Conservation (phyloP, 2,329 filamentous ascomycete species). For the Diaporthe sp. region DNA sequence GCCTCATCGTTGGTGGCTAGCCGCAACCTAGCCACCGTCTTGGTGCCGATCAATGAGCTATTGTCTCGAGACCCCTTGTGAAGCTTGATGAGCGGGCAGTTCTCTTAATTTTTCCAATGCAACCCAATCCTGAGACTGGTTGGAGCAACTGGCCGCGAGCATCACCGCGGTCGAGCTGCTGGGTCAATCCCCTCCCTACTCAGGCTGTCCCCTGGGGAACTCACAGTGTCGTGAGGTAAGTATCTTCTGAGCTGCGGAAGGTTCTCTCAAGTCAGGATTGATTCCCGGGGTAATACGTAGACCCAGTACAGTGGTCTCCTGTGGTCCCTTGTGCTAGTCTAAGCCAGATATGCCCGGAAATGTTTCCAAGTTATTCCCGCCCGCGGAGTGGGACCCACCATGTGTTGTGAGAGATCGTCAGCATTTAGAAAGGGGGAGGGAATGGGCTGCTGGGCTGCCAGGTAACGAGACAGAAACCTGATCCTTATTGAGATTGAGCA, state of each 20-base stretch:
- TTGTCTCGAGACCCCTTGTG: slow-evolving; percentile 12
- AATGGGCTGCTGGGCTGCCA: background rate
- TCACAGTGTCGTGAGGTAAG: background rate
- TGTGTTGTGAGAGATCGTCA: background rate
- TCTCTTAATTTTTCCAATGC: background rate
- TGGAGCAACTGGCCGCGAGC: background rate
- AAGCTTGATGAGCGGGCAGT: slow-evolving; percentile 9
- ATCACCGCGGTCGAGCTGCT: background rate
- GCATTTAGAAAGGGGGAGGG: background rate
- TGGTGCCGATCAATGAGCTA: slow-evolving; percentile 10
- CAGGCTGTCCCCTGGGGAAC: no score
- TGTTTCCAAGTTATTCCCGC: no score
- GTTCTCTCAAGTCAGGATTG: background rate
- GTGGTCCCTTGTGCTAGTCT: background rate
- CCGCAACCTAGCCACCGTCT: slow-evolving; percentile 4
- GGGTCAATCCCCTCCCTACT: no score
- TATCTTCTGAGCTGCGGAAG: background rate
- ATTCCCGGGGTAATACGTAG: background rate
- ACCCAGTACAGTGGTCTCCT: no score
- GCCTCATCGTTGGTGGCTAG: slow-evolving; percentile 16
- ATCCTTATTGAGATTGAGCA: background rate
- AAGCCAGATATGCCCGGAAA: background rate
- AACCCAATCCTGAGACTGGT: background rate
- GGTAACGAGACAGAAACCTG: background rate
- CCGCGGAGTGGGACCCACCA: background rate